Base-by-base conservation (phyloP, 2,329 filamentous ascomycete genomes). In the Penicillium sp. region DNA sequence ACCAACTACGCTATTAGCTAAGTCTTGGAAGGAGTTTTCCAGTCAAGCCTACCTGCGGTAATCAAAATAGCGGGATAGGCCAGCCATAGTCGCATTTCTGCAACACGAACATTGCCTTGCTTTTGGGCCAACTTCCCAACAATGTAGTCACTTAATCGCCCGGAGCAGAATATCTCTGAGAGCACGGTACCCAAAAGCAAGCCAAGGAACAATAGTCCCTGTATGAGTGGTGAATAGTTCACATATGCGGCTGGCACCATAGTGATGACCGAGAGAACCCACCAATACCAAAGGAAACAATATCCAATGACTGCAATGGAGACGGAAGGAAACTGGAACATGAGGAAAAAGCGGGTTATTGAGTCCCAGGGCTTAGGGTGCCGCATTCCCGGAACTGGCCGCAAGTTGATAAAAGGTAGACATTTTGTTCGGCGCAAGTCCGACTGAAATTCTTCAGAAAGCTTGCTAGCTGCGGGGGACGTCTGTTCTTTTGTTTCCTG, bases 71-170 rank as follows among this genome's bases (percentile, higher is more conserved):
- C 83, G 6, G 84, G 84, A 69, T 85, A 86, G 2, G 77, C 78
- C 12, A 86, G 69, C 82, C 83, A 86, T 22, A 86, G 68, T 15
- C 84, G 76, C 82, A 84, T 84, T 70, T 86, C 84, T 0, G 84
- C 75, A 1, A 79, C 72, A 35, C 80, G 77, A 6, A 79, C 63
- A 28, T 76, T 76, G 15, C 70, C 70, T 59, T 82, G 82, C 50
- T 71, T 73, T 63, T 74, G 78, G 1, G 81, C 77, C 37, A 85
- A 66, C 41, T 68, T 69, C n/a, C 74, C 58, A n/a, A 85, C 76
- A 14, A 86, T 75, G 56, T 69, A 73, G 68, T 86, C 84, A 64
- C 82, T 84, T 20, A 85, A 66, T n/a, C 74, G 59, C 8, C 84
- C 84, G 0, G 83, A 85, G 62, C 74, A 82, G 56, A 81, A 76